Evolutionary conservation across 2,329 filamentous ascomycete genomes (phyloP), one percentile per base, ranked within the genome.

Genomic region (Fusarium praegraminearum): DNA sequence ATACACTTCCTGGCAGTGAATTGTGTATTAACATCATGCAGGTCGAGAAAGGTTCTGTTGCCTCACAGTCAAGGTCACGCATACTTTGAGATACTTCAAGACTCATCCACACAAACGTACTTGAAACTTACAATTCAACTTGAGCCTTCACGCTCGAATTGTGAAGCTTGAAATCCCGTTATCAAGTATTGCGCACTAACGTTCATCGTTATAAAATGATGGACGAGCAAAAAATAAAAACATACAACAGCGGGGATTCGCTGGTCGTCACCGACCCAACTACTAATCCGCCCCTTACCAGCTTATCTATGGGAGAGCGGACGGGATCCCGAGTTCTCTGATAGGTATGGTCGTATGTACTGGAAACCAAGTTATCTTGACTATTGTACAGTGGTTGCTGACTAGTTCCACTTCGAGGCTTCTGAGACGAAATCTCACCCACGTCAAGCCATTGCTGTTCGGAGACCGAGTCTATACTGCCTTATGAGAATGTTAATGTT

Each of bases 181-280:
- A 6, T n/a, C n/a, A 10, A 9, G 28, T n/a, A 18, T 41, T 10
- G 9, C 24, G 8, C 24, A 41, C 13, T 22, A 6, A 28, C 7
- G 4, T 32, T 20, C n/a, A 7, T 32, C 2, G 10, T 32, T 32
- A 10, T 15, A n/a, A 20, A 20, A 32, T 45, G 20, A 16, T 7
- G 11, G 15, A 41, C 5, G 22, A 26, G 15, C 18, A 51, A 40
- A 38, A 51, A 33, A 6, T 3, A 12, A 50, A 36, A 50, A 50
- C 47, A 50, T 50, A 50, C 47, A 50, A 50, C 47, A 50, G 47
- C 47, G 32, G 47, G 47, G 46, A 50, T 50, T 50, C 46, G 46
- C 46, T 50, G 46, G 46, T 50, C 46, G 46, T 50, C 46, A 50
- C 46, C 32, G 46, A 50, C 46, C 32, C 46, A 50, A 50, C 46